Percentiles rank a stretch among this genome's conserved stretches.
Evolutionary conservation across 192 early-diverging fungal genomes (phyloP).

Genomic region (Funneliformis geosporum): DNA sequence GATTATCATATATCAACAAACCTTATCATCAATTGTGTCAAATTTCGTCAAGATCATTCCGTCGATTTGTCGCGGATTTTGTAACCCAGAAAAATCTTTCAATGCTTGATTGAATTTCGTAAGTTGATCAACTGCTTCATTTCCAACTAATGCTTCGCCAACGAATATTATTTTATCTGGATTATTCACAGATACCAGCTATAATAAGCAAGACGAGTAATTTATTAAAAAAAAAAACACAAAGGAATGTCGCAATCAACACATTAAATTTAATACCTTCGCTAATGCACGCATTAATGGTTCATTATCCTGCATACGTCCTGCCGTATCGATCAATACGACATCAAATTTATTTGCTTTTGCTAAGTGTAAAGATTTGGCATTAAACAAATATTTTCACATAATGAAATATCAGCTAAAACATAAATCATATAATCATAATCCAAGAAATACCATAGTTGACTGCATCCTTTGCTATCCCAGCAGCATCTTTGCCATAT

Average conservation of each 20-base stretch:
- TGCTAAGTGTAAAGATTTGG: slow-evolving; percentile 43
- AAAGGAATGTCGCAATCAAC: not conserved
- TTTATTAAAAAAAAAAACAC: not conserved
- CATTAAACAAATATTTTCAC: not conserved
- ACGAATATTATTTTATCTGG: slow-evolving; percentile 98
- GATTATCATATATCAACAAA: slow-evolving; percentile 32
- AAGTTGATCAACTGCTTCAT: slow-evolving; percentile 95
- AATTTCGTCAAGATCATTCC: slow-evolving; percentile 96
- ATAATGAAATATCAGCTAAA: not conserved
- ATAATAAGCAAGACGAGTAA: not conserved
- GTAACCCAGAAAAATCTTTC: slow-evolving; percentile 81
- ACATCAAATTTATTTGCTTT: slow-evolving; percentile 79
- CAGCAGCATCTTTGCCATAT: slow-evolving; percentile 95
- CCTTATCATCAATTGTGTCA: slow-evolving; percentile 95
- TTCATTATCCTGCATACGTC: slow-evolving; percentile 98
- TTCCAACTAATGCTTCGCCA: slow-evolving; percentile 95
- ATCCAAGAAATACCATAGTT: slow-evolving; percentile 56
- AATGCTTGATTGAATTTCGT: slow-evolving; percentile 95
- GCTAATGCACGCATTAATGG: slow-evolving; percentile 95
- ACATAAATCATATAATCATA: not conserved
- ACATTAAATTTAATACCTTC: slow-evolving; percentile 54
- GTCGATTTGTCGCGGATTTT: slow-evolving; percentile 87
- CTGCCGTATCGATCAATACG: slow-evolving; percentile 94
- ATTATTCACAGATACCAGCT: slow-evolving; percentile 83
- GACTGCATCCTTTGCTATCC: slow-evolving; percentile 94